These are phyloP conservation scores for Alternaria burnsii DNA, from an alignment of 2,329 filamentous ascomycete genomes.

Conservation along the genomic window DNA sequence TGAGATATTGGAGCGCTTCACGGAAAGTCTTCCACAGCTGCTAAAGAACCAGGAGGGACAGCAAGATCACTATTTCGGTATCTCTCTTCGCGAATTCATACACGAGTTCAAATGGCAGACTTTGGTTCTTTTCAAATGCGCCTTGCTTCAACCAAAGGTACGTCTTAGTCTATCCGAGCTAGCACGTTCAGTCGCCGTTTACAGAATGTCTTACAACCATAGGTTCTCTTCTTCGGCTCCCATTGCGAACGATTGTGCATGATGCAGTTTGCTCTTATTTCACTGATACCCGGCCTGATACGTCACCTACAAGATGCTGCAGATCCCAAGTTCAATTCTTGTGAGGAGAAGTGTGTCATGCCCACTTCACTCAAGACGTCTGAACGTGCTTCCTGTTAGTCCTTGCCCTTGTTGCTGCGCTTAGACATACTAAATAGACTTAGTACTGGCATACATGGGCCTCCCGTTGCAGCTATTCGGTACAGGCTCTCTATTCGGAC, in stretches of 20 bases:
- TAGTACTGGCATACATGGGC: slow-evolving; percentile 90
- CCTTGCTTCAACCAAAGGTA: slow-evolving; percentile 93
- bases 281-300: slow-evolving; percentile 90
- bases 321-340: slow-evolving; percentile 87
- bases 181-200: neutral
- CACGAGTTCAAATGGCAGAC: slow-evolving; percentile 96
- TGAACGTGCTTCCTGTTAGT: slow-evolving; percentile 78
- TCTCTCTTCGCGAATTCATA: slow-evolving; percentile 87
- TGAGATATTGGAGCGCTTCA: slow-evolving; percentile 88
- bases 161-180: neutral
- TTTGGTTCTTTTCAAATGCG: slow-evolving; percentile 90
- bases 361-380: slow-evolving; percentile 90
- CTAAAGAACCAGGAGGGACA: slow-evolving; percentile 72
- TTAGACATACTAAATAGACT: slow-evolving; percentile 29
- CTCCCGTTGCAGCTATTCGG: slow-evolving; percentile 94
- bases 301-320: slow-evolving; percentile 93
- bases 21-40: slow-evolving; percentile 77
- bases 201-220: slow-evolving; percentile 21
- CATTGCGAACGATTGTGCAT: slow-evolving; percentile 95
- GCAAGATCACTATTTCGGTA: slow-evolving; percentile 84
- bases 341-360: slow-evolving; percentile 76
- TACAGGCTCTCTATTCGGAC: slow-evolving; percentile 94
- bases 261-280: slow-evolving; percentile 97
- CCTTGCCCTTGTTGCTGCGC: neutral
- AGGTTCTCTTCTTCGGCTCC: slow-evolving; percentile 99